Conservation (phyloP, 257 asterid species). For the Penstemon newberryi region DNA sequence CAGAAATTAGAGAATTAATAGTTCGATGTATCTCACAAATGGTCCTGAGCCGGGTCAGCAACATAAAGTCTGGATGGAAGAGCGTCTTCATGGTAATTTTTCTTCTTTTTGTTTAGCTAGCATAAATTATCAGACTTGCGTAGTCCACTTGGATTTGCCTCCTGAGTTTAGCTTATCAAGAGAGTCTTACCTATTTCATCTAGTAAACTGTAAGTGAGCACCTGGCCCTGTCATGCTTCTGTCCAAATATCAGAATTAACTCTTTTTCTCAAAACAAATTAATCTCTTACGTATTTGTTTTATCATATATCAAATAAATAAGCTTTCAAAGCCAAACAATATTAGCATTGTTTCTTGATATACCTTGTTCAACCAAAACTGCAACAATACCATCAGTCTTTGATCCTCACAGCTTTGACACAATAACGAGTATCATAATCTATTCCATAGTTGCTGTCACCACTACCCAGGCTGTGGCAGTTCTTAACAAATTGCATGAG, state of each 20-base stretch:
- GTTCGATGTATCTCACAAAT: conserved; percentile 98
- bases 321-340: not conserved
- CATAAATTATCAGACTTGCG: not conserved
- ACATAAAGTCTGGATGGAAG: conserved; percentile 99
- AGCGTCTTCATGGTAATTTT: conserved; percentile 90
- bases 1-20: conserved; percentile 92
- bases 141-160: not conserved
- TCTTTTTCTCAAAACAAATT: not conserved
- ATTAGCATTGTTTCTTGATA: conserved; percentile 3
- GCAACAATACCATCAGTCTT: not conserved
- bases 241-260: not conserved
- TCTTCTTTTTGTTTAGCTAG: conserved; percentile 8
- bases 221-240: not conserved
- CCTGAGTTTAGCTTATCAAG: conserved; percentile 9
- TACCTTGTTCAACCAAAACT: conserved; percentile 3
- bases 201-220: not conserved
- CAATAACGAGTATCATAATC: not conserved
- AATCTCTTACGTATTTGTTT: not conserved
- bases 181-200: not conserved
- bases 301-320: not conserved
- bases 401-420: not conserved
- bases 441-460: not conserved
- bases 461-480: not conserved
- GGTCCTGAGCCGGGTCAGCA: conserved; percentile 96
- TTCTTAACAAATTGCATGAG: not conserved